Evolutionary conservation across 371 early-diverging fungal species (phyloP), one percentile per base, ranked within the genome.

Genomic region (Mucor plumbeus): DNA sequence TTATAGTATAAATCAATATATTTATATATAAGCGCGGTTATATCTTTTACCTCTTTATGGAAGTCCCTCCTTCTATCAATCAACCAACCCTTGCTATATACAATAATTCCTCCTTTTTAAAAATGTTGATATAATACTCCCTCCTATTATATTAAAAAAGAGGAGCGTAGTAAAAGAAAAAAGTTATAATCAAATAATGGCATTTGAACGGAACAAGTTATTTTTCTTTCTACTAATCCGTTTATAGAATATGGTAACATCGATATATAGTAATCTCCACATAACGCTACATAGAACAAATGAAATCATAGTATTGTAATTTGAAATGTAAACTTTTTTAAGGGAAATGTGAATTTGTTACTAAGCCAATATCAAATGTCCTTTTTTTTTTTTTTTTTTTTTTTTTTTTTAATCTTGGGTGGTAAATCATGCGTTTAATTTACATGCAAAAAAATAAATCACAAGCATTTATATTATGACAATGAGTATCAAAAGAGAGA

Each of bases 181-280:
- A 44, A 17, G n/a, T n/a, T 8, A 3, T 44, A 8, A n/a, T 7
- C 17, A 17, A 17, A 43, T 26, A 26, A 26, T 1, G 26, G 26
- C 43, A 44, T 43, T 43, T 44, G 17, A 17, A 44, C 44, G 17
- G 58, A 57, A 58, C 58, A 35, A 58, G 58, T 39, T 8, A 39
- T 35, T 35, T 58, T 58, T 13, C 38, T 8, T 39, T 19, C 4
- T 6, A 10, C 58, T 39, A 39, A 35, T 58, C 50, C 50, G 11
- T 10, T 21, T 50, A 21, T 50, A 50, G 50, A 11, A 8, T 19
- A 50, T 50, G 50, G 17, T n/a, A 44, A 44, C 44, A 44, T 44
- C 15, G 5, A 3, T 6, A 17, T 8, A 6, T 2, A 4, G 26
- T 11, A 44, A 44, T n/a, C n/a, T n/a, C 17, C 17, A 7, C 44